Percentiles rank a stretch among this genome's conserved stretches.
phyloP scores from a whole-genome alignment of 139 green algal genomes.

The Volvox reticuliferus region DNA sequence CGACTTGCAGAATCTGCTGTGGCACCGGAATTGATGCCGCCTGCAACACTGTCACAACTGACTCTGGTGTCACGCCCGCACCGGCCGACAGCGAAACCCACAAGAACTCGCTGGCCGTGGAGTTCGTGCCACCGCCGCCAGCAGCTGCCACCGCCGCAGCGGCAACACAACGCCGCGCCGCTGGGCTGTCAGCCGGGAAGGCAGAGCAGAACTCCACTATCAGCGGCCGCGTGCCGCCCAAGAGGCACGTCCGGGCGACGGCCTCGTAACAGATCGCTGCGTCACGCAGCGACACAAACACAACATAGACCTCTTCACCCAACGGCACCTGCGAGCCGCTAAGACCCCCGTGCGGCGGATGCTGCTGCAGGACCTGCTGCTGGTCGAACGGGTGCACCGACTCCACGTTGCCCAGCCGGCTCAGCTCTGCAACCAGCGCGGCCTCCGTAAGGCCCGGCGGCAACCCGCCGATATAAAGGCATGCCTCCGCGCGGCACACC shows the following conservation, averaged over 20 bases:
- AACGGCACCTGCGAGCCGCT: neutral
- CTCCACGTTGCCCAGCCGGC: neutral
- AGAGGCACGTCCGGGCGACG: conserved; percentile 44
- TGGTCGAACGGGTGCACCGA: conserved; percentile 20
- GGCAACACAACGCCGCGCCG: conserved; percentile 17
- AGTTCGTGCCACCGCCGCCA: neutral
- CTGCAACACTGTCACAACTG: conserved; percentile 20
- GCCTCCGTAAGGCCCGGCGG: conserved; percentile 48
- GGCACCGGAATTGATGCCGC: conserved; percentile 6
- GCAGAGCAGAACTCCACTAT: conserved; percentile 42
- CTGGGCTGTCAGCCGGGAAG: conserved; percentile 11
- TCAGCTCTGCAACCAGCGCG: conserved; percentile 26
- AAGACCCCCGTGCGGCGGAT: neutral
- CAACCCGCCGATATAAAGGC: conserved; percentile 55
- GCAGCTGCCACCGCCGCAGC: neutral
- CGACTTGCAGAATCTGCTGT: conserved; percentile 32
- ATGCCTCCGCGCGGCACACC: conserved; percentile 54
- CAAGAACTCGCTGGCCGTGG: conserved; percentile 35
- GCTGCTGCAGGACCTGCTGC: neutral
- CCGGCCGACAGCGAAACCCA: conserved; percentile 30
- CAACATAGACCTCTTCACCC: conserved; percentile 47
- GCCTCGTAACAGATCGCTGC: conserved; percentile 48
- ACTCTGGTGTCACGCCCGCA: conserved; percentile 1
- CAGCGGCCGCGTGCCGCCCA: conserved; percentile 42
- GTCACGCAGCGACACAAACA: conserved; percentile 53